Evolutionary conservation across 176 grass and related monocot genomes (phyloP).

Genomic region (Carex parvula): DNA sequence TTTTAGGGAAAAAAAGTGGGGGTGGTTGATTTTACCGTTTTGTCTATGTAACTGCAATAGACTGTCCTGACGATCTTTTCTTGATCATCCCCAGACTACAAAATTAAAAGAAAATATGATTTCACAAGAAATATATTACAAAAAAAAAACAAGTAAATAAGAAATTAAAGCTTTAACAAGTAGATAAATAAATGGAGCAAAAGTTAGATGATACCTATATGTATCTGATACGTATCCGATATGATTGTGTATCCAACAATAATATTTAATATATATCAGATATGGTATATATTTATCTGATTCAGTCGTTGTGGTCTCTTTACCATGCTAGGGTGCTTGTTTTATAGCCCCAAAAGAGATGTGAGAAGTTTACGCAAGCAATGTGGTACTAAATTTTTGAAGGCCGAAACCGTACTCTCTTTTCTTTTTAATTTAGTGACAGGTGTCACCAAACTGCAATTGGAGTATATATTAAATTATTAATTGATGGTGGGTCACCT

Average conservation of each 20-base stretch:
- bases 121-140: not conserved
- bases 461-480: not conserved
- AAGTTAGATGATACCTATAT: not conserved
- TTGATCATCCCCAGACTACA: not conserved
- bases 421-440: not conserved
- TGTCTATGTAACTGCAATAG: conserved; percentile 12
- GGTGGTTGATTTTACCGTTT: not conserved
- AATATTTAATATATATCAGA: not conserved
- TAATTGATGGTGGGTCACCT: not conserved
- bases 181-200: not conserved
- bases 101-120: not conserved
- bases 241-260: not conserved
- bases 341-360: not conserved
- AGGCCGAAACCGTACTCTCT: not conserved
- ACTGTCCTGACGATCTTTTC: not conserved
- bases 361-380: not conserved
- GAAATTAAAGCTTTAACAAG: not conserved
- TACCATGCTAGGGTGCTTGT: not conserved
- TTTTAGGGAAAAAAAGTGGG: not conserved
- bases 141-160: not conserved
- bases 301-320: not conserved
- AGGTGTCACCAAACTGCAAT: not conserved
- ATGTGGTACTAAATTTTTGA: not conserved
- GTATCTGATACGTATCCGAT: not conserved
- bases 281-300: not conserved